Conservation (phyloP, 495 filamentous ascomycete species). For the Halenospora varia region DNA sequence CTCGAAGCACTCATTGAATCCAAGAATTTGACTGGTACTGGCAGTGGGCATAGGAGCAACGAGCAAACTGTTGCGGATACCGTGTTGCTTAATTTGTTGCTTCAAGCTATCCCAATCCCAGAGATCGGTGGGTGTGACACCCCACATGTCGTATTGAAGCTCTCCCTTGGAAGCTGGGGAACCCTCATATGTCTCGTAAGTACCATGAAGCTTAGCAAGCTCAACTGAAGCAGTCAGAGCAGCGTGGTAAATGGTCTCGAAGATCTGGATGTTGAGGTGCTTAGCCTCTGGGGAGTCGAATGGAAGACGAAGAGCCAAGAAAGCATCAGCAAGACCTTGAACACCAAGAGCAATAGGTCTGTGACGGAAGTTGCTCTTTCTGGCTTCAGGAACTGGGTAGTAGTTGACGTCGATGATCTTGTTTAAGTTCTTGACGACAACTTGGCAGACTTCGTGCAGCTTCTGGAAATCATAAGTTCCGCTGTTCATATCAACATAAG, state of each 20-base stretch:
- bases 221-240: constrained; percentile 86
- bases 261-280: constrained; percentile 95
- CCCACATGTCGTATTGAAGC: constrained; percentile 99
- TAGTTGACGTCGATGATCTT: constrained; percentile 96
- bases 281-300: constrained; percentile 94
- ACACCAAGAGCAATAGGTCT: constrained; percentile 94
- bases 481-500: constrained; percentile 77
- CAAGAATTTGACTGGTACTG: constrained; percentile 91
- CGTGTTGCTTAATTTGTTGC: constrained; percentile 82
- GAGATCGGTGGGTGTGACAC: constrained; percentile 83
- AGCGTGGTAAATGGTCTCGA: constrained; percentile 98
- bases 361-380: constrained; percentile 91
- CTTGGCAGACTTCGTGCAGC: constrained; percentile 86
- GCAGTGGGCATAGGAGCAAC: constrained; percentile 98
- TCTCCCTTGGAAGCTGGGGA: constrained; percentile 93
- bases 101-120: constrained; percentile 96
- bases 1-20: constrained; percentile 99
- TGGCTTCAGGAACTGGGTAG: constrained; percentile 92
- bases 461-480: constrained; percentile 91
- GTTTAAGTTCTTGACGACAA: constrained; percentile 90
- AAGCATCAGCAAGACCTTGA: constrained; percentile 97
- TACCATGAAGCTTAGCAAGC: constrained; percentile 73
- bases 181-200: constrained; percentile 87
- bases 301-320: constrained; percentile 92
- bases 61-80: constrained; percentile 90